These are phyloP conservation scores for Pseudogymnoascus pannorum DNA, from an alignment of 2,329 filamentous ascomycete genomes.

Conservation along the genomic window DNA sequence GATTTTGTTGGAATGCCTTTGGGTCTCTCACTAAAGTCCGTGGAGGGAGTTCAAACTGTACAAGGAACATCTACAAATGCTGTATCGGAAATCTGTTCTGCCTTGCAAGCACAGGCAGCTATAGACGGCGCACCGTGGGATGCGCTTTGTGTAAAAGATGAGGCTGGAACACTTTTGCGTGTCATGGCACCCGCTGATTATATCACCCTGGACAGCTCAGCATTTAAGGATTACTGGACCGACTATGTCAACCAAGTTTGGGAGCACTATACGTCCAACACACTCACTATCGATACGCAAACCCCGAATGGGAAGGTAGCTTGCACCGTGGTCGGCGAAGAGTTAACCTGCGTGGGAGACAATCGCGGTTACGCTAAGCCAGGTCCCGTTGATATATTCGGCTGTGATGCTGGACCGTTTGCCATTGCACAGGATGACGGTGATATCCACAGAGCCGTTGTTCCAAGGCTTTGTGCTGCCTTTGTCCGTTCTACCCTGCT, in stretches of 20 bases:
- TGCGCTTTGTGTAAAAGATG: conserved; percentile 33
- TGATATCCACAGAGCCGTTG: conserved; percentile 36
- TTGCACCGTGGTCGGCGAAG: conserved; percentile 34
- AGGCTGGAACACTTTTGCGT: conserved; percentile 28
- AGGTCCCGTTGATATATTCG: conserved; percentile 41
- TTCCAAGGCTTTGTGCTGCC: conserved; percentile 66
- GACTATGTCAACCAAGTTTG: conserved; percentile 40
- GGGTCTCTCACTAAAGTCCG: conserved; percentile 42
- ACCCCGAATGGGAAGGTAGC: conserved; percentile 46
- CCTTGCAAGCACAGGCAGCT: conserved; percentile 44
- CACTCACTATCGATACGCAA: conserved; percentile 58
- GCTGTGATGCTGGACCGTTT: conserved; percentile 57
- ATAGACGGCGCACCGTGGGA: conserved; percentile 54
- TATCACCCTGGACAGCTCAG: conserved; percentile 30
- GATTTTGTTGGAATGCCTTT: conserved; percentile 67
- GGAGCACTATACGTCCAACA: conserved; percentile 32
- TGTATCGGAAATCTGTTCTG: conserved; percentile 45
- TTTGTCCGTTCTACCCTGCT: conserved; percentile 68
- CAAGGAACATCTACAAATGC: conserved; percentile 51
- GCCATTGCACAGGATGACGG: conserved; percentile 19
- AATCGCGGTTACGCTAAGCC: conserved; percentile 42
- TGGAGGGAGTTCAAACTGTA: conserved; percentile 42
- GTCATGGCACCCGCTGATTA: conserved; percentile 33
- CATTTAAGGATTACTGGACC: conserved; percentile 36
- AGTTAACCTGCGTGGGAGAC: not conserved